Evolutionary conservation across 1,284 basidiomycete genomes (phyloP), one percentile per base, ranked within the genome.

Genomic region (Cerrena zonata): DNA sequence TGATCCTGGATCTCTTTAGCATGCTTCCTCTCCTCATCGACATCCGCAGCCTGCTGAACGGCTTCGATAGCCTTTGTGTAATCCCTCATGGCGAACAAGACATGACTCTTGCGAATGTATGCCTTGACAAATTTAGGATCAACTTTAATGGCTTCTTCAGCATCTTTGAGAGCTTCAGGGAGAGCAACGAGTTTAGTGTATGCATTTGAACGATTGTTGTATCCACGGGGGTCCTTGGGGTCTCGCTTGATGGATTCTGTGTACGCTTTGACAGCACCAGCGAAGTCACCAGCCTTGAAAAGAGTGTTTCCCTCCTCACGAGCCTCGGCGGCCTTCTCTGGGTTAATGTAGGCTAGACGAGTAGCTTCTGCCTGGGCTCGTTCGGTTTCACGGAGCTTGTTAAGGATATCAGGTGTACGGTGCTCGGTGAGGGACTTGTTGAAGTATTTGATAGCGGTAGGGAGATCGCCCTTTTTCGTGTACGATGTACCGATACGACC

Each of bases 241-340:
- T 92, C 86, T 48, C 96, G 87, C 75, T 98, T 98, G 76, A 99
- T 96, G 54, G 92, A 88, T 73, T 99, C 96, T 12, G 89, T 82
- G 73, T 99, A 99, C 39, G 81, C 77, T 72, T 91, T 93, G 56
- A 99, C 94, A 1, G 94, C 91, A n/a, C 78, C 84, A 15, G 84
- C 93, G 69, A 92, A 97, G 67, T 94, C 84, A 23, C 91, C 94
- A 2, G 72, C 77, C 76, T 98, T 99, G 84, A 97, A 99, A 36
- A 86, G 78, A 34, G 75, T 71, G 68, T 99, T 99, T 15, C 96
- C 96, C 65, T 94, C 87, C 67, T 96, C 91, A 44, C 96, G 82
- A 12, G 94, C 94, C 48, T 72, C 65, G 40, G 89, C 89, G 23
- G 92, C 89, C 73, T 89, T 82, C 60, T 79, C 88, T 0, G 94